Evolutionary conservation across 345 rosid genomes (phyloP), one percentile per base, ranked within the genome.

Genomic region (Pugionium dolabratum): DNA sequence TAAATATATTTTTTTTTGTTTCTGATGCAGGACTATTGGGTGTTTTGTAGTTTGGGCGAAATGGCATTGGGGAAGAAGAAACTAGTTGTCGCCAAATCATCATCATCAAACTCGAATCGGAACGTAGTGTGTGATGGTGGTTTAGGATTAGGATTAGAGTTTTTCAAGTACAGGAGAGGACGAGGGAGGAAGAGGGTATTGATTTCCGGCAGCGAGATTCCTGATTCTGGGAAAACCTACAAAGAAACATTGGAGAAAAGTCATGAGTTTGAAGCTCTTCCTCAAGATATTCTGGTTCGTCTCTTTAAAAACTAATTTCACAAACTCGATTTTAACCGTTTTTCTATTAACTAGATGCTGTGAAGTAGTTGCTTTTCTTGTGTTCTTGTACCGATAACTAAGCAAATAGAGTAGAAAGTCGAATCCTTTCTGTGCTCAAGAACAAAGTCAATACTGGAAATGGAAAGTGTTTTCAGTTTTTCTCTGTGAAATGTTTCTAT

Each of bases 261-360:
- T 54, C 78, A 76, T 41, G n/a, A 58, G 32, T 79, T 91, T 18
- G 95, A 91, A 74, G 11, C 80, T 63, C 71, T 91, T 51, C 98
- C 69, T 51, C 86, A 82, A 60, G 96, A 91, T 53, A 44, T 89
- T 50, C 75, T 91, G 80, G 96, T 91, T 46, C 7, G 87, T 70
- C 4, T 61, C 3, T 18, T 55, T 45, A 7, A 4, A 9, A 29
- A 18, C 5, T 27, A 8, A 29, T 49, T 44, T 44, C 45, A 18
- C 2, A 18, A 44, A 43, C 36, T 35, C 44, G 5, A 18, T 7
- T 51, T 18, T 18, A 40, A 6, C n/a, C 28, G 7, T n/a, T 39
- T 41, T 56, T 57, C 4, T 42, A 3, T 6, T 34, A 34, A 9
- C 0, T 36, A 18, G 52, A 9, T 34, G 46, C 7, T 49, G 5